Base-by-base conservation (phyloP, 2,329 filamentous ascomycete species). In the Lithohypha guttulata region DNA sequence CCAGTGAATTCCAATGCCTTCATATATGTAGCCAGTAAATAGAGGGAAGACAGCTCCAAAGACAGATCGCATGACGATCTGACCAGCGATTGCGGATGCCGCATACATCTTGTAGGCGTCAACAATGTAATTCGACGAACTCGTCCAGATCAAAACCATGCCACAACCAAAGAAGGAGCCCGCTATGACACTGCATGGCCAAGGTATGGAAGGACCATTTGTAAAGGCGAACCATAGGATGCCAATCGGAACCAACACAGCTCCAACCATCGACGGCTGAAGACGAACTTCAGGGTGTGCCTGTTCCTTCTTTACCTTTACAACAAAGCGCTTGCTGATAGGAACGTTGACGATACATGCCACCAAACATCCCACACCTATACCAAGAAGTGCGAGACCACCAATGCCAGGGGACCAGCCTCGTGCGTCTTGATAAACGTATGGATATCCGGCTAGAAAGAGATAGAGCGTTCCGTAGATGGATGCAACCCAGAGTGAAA, bases 331-430 rank as follows among this genome's bases (percentile, higher is more conserved):
- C 9, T 59, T 59, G 38, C 53, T 57, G 44, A 64, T 63, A 40
- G 62, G 56, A 20, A 64, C 53, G 27, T 55, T 65, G 50, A 55
- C 66, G 45, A 30, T 59, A 41, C 56, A 60, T 30, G 50, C 68
- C 41, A 46, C 50, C 6, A 59, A 23, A 50, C 59, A 59, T 17
- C 61, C 62, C 19, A 62, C 69, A 9, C 73, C 68, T 6, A 84
- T 71, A 28, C 80, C 79, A 13, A 84, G 55, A 56, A 84, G 83
- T 1, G 81, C 66, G 0, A 81, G 64, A 14, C 77, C 75, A 28
- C 73, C 70, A 21, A 76, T 62, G 22, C 74, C 74, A 13, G 65
- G 53, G 11, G 62, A 68, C 73, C 76, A 81, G 29, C 71, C 71
- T 35, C 75, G 70, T 26, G 63, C 52, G 44, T 68, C 49, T 50